Evolutionary conservation across 129 eudicot genomes (phyloP).

Genomic region (Saposhnikovia divaricata): DNA sequence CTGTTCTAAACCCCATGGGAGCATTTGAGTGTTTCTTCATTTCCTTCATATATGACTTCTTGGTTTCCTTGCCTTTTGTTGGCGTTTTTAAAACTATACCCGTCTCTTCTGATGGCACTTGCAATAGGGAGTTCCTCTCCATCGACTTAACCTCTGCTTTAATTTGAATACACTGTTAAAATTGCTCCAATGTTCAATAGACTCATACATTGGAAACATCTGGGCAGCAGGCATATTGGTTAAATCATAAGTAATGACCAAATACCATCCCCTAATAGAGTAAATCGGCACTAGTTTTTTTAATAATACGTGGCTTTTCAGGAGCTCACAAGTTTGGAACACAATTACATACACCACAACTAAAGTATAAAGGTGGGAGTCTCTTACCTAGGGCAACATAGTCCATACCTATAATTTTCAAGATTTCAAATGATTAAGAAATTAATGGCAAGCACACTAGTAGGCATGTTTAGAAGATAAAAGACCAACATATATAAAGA

Average conservation of each 20-base stretch:
- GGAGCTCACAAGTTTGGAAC: neutral
- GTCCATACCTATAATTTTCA: neutral
- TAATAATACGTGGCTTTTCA: neutral
- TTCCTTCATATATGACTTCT: conserved; percentile 21
- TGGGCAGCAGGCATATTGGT: neutral
- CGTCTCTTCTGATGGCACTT: conserved; percentile 12
- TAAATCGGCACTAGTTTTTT: neutral
- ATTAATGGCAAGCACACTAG: neutral
- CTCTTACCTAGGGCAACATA: neutral
- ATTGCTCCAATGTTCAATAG: neutral
- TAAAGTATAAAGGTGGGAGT: neutral
- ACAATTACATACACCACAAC: neutral
- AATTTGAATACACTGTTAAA: neutral
- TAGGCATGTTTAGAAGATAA: neutral
- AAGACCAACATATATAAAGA: neutral
- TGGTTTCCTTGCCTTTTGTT: conserved; percentile 19
- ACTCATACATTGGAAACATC: neutral
- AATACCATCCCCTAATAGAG: neutral
- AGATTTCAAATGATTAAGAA: no score
- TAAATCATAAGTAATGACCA: neutral
- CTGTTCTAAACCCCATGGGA: conserved; percentile 43
- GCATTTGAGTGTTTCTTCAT: conserved; percentile 22
- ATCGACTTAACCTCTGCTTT: conserved; percentile 20
- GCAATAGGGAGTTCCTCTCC: conserved; percentile 13
- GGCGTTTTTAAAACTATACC: conserved; percentile 6